Base-by-base conservation (phyloP, 164 flowering plant genomes). In the Magnolia sinica region DNA sequence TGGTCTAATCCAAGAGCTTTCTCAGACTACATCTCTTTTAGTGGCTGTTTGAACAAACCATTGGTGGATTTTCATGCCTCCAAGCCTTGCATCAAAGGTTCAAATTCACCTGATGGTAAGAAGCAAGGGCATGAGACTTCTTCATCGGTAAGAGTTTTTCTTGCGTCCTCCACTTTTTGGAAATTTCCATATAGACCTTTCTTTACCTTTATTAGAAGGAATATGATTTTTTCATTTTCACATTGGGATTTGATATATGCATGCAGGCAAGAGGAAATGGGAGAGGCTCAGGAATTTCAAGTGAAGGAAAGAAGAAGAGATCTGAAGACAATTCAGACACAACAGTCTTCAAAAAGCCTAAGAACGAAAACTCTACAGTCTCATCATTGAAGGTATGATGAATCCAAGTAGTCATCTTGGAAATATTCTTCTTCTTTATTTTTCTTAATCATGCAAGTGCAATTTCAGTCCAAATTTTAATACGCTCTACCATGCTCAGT, bases 281-380 rank as follows among this genome's bases (percentile, higher is more conserved):
- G 50, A 89, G 83, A 79, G 87, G 78, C 73, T 76, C 77, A 1
- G 87, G 83, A 63, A 68, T 18, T 58, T 1, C 76, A 63, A 84
- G 27, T 73, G 89, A 87, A 71, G 89, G 85, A 58, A 89, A 87
- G 89, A 91, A 86, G 84, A 89, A 85, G 83, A 86, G 86, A 83
- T 78, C 81, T 37, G 88, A 86, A 29, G 88, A 86, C 20, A 64
- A 37, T 13, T 81, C 89, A 27, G 87, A 82, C 0, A 71, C 84
- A 16, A 70, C 84, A n/a, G 64, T 22, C 64, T 63, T 70, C 19
- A 91, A 89, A 74, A 89, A 87, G 81, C 83, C 87, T 6, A 91
- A 87, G 85, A 86, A 77, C 51, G 91, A 90, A 23, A 82, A 67
- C 67, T 82, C 90, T 19, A 76, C 87, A 67, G 81, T 50, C 52